Evolutionary conservation across 73 alveolate species (phyloP), one percentile per base, ranked within the genome.

Genomic region (Paramecium primaurelia): DNA sequence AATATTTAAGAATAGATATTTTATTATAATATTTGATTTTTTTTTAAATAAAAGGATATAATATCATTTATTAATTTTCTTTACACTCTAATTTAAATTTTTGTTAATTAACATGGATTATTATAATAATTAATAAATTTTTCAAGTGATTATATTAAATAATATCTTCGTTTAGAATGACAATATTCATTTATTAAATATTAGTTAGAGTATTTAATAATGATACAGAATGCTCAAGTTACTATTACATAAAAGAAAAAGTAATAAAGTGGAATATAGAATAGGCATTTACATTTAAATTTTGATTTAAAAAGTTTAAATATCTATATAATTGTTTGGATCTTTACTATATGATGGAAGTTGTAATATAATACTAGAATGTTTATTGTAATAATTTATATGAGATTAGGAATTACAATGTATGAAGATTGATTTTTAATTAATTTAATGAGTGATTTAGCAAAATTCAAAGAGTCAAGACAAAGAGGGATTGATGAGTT

Each of bases 401-500:
- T 11, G 6, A 16, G 59, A 49, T 14, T 49, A 14, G 59, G 49
- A 49, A 49, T 49, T 7, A 14, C 7, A 12, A 4, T 14, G 7
- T 42, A 44, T 7, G 77, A 59, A 16, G 34, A 59, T 59, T 59
- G 77, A 64, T 64, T 11, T 28, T 64, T 64, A 64, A 64, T 64
- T 64, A 64, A 64, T 28, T 64, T 64, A 28, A 64, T 64, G 84
- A 64, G 84, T 64, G 84, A 28, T 64, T 64, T 64, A 20, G 51
- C 28, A 3, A 3, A 80, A 80, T 80, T 80, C 34, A 42, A 49
- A 45, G 71, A 80, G 91, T 22, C 91, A 20, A 80, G 71, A 80
- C 1, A 80, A 11, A 30, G 51, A 8, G 91, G 88, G 28, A 80
- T 32, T 14, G 91, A 40, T 9, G 75, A 80, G 49, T 49, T 80